Base-by-base conservation (phyloP, 345 rosid genomes). In the Euphorbia lathyris region DNA sequence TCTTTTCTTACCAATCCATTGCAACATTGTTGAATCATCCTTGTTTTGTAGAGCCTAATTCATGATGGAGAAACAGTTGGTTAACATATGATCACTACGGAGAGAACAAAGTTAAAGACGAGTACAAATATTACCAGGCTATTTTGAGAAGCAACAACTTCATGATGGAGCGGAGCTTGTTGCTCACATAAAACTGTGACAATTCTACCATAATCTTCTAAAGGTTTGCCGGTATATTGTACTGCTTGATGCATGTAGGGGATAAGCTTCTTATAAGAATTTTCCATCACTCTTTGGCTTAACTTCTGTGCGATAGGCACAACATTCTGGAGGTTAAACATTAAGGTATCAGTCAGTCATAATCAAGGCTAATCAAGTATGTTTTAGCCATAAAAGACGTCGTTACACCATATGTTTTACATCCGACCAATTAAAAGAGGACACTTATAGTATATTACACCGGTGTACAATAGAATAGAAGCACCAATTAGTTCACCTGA, bases 261-360 rank as follows among this genome's bases (percentile, higher is more conserved):
- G 20, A 16, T 51, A 40, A 68, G 71, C 63, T 68, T 40, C 16
- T 34, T 36, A 38, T 13, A 19, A 56, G 63, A 68, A 43, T 56
- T 68, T 68, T 68, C 71, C 25, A 68, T 23, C 40, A 68, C 36
- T 56, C 71, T 56, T 61, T 56, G 52, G 4, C 63, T 38, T 17
- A 68, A 43, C 53, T 68, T 68, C 34, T 23, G 71, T 1, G 52
- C 58, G 22, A 68, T 36, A 23, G 71, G 71, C 50, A 68, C 34
- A 56, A 68, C 63, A 55, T 57, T 43, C 71, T 68, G 71, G 19
- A 36, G 51, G 23, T n/a, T 34, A 56, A 5, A 40, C 16, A 38
- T 10, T 12, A 17, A 13, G 36, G 30, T 45, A 16, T 19, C 40
- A 36, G 1, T n/a, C n/a, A n/a, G n/a, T n/a, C n/a, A 9, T 56